These are phyloP conservation scores for Mortierella sp. DNA, from an alignment of 371 early-diverging fungal genomes.

Conservation along the genomic window DNA sequence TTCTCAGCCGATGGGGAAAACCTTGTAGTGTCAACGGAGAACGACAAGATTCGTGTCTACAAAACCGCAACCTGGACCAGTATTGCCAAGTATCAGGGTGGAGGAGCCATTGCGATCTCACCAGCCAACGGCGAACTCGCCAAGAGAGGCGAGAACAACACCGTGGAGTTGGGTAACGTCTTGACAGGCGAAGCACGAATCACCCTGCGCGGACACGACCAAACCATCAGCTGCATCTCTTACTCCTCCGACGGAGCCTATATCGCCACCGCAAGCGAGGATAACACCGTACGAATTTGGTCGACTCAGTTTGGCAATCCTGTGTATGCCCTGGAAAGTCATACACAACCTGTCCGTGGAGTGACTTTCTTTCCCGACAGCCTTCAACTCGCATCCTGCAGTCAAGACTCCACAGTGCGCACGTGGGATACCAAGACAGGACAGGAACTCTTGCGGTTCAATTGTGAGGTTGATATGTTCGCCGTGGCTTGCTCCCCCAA, in stretches of 20 bases:
- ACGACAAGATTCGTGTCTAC: not conserved
- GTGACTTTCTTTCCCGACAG: slow-evolving; percentile 17
- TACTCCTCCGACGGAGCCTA: not conserved
- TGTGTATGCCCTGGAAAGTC: not conserved
- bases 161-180: not conserved
- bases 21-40: not conserved
- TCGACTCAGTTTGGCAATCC: not conserved
- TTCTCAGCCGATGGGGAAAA: not conserved
- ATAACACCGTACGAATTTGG: not conserved
- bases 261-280: not conserved
- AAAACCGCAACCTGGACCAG: not conserved
- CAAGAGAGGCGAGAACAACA: not conserved
- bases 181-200: not conserved
- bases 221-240: not conserved
- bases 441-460: not conserved
- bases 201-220: not conserved
- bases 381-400: slow-evolving; percentile 14
- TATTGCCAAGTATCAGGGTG: not conserved
- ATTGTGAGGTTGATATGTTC: not conserved
- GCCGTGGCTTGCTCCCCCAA: slow-evolving; percentile 13
- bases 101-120: not conserved
- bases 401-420: slow-evolving; percentile 12
- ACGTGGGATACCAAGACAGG: slow-evolving; percentile 14
- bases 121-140: not conserved
- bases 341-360: not conserved